Conservation (phyloP, 306 rosid species). For the Quercus suber region DNA sequence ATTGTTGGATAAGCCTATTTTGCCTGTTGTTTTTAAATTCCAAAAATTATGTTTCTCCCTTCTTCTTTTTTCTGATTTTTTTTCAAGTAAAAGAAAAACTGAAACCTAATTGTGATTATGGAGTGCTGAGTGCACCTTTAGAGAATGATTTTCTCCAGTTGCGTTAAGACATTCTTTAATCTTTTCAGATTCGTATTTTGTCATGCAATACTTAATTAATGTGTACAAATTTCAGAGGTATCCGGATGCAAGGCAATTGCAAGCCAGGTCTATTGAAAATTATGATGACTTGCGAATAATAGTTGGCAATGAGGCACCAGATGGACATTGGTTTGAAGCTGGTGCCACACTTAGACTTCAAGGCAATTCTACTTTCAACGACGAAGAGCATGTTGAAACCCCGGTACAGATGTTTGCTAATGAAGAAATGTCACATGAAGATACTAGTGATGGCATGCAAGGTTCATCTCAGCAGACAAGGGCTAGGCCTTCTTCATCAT, state of each 20-base stretch:
- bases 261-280: constrained; percentile 35
- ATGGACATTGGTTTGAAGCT: constrained; percentile 36
- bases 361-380: constrained; percentile 24
- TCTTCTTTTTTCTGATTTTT: too few relatives aligned
- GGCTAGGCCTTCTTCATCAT: constrained; percentile 45
- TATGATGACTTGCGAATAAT: constrained; percentile 39
- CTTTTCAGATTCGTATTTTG: not conserved
- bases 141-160: not conserved
- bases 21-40: too few relatives aligned
- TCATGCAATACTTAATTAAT: constrained; percentile 5
- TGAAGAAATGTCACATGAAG: constrained; percentile 29
- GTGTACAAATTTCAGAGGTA: constrained; percentile 36
- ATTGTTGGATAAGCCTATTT: too few relatives aligned
- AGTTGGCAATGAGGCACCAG: constrained; percentile 41
- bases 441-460: constrained; percentile 40
- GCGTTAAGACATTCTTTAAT: not conserved
- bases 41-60: too few relatives aligned
- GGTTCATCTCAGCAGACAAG: constrained; percentile 51
- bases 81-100: too few relatives aligned
- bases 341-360: constrained; percentile 30
- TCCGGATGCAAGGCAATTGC: constrained; percentile 41
- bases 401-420: constrained; percentile 19
- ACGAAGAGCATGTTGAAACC: constrained; percentile 37
- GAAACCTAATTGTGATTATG: too few relatives aligned
- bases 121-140: too few relatives aligned